Evolutionary conservation across 2,329 filamentous ascomycete genomes (phyloP), one percentile per base, ranked within the genome.

Genomic region (Paraphaeosphaeria sporulosa): DNA sequence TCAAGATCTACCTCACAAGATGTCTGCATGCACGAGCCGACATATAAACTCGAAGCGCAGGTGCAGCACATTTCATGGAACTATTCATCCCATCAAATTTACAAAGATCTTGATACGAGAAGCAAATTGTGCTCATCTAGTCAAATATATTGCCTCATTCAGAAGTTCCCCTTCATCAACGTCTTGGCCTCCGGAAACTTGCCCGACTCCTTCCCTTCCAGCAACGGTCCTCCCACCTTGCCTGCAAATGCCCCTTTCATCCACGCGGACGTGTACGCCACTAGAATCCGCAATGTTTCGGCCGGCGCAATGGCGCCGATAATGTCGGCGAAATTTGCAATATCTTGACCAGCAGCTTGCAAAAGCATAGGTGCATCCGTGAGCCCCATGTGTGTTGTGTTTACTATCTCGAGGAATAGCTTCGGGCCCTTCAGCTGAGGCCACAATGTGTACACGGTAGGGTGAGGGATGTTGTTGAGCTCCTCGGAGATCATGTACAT

Each of bases 381-480:
- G 25, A 71, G 64, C 27, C 59, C 61, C 55, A 62, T 19, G 46
- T 72, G 70, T 46, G 53, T 60, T 46, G 59, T 57, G 40, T 64
- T 64, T 47, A 61, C 66, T 34, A 72, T 57, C 12, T 60, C 34
- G 36, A 71, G 36, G 65, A 63, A 69, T 23, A 71, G 58, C 66
- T 71, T 72, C 25, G 68, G 67, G 25, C 66, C 68, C 48, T 66
- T 64, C 0, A 70, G 43, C 52, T 66, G 38, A 36, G 65, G 61
- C 66, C 67, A 71, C 32, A 52, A 42, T 9, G 40, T 50, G 19
- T 61, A 32, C 64, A 59, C 67, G 19, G 23, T 59, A 27, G 63
- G 57, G 38, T 67, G 58, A 1, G 46, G 56, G 40, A 25, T 51
- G 46, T 59, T 61, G 17, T 15, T n/a, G 38, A 40, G 38, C 30